Conservation (phyloP, 768 basidiomycete genomes). For the Mrakia hoshinonis region DNA sequence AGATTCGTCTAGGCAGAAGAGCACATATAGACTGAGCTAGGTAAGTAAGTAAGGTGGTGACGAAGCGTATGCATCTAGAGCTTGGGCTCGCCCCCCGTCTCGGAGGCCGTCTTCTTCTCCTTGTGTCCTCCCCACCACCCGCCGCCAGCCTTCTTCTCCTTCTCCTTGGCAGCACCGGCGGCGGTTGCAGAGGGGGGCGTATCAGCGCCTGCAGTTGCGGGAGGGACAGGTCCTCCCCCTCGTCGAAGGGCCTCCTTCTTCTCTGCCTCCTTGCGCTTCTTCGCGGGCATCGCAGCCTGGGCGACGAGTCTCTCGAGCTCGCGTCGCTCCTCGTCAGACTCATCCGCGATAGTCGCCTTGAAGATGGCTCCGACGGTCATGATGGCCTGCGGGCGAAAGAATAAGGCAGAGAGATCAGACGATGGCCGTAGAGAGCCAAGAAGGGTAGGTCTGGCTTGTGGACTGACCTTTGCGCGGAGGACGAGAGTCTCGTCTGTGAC, state of each 20-base stretch:
- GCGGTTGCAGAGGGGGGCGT: not conserved
- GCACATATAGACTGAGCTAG: too few relatives aligned
- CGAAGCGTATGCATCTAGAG: too few relatives aligned
- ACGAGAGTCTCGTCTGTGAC: slow-evolving; percentile 61
- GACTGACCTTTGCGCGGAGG: slow-evolving; percentile 71
- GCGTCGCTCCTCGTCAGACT: slow-evolving; percentile 83
- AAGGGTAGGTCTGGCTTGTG: too few relatives aligned
- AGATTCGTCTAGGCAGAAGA: too few relatives aligned
- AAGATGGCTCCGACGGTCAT: slow-evolving; percentile 82
- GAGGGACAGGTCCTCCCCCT: not conserved
- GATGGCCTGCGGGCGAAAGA: slow-evolving; percentile 52
- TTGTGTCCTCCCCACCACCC: not conserved
- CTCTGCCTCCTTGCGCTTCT: slow-evolving; percentile 29
- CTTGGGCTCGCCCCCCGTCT: not conserved
- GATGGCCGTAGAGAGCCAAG: not conserved
- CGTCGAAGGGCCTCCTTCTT: slow-evolving; percentile 15
- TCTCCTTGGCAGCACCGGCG: not conserved
- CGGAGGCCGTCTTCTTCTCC: not conserved
- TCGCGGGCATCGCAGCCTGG: slow-evolving; percentile 27
- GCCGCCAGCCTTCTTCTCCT: not conserved
- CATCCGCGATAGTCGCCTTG: slow-evolving; percentile 74
- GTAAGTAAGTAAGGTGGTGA: too few relatives aligned
- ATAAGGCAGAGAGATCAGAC: not conserved
- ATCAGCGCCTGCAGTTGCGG: not conserved
- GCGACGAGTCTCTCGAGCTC: slow-evolving; percentile 60